Percentiles rank a stretch among this genome's conserved stretches.
Conservation (phyloP, 2,329 filamentous ascomycete species). For the Penicillium sp. region DNA sequence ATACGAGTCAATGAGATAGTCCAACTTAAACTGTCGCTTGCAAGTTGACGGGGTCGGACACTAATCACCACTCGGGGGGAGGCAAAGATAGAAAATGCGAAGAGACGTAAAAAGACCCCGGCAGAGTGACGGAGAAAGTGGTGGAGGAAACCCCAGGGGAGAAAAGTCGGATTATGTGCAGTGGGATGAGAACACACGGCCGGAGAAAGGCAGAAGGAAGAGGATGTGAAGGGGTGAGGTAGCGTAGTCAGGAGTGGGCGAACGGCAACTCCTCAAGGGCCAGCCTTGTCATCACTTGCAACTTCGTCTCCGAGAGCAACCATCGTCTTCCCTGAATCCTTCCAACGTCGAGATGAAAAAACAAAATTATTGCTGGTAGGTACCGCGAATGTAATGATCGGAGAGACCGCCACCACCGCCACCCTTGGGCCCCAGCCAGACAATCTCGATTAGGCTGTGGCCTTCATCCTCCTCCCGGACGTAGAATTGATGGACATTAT, state of each 20-base stretch:
- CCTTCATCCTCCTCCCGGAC: conserved; percentile 35
- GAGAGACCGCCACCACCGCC: conserved; percentile 33
- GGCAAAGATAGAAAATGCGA: too few species aligned
- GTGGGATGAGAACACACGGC: conserved; percentile 25
- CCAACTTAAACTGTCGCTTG: too few species aligned
- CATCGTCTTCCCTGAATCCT: background rate
- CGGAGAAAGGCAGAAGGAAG: conserved; percentile 1
- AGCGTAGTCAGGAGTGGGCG: too few species aligned
- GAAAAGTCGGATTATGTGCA: conserved; percentile 29
- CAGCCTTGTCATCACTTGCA: conserved; percentile 27
- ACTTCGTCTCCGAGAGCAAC: conserved; percentile 8
- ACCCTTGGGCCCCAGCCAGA: conserved; percentile 39
- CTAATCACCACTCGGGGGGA: too few species aligned
- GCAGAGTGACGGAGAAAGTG: too few species aligned
- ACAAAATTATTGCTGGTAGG: conserved; percentile 23
- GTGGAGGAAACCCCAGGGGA: too few species aligned
- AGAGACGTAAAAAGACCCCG: too few species aligned
- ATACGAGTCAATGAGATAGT: too few species aligned
- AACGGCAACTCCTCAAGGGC: conserved; percentile 26
- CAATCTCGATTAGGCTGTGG: conserved; percentile 40
- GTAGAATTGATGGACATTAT: conserved; percentile 42
- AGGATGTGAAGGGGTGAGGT: conserved; percentile 1
- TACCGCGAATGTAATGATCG: conserved; percentile 24
- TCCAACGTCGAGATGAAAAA: conserved; percentile 9
- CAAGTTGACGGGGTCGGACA: too few species aligned